Evolutionary conservation across 2,329 filamentous ascomycete species (phyloP).

Genomic region (Beauveria scarabaeidicola): DNA sequence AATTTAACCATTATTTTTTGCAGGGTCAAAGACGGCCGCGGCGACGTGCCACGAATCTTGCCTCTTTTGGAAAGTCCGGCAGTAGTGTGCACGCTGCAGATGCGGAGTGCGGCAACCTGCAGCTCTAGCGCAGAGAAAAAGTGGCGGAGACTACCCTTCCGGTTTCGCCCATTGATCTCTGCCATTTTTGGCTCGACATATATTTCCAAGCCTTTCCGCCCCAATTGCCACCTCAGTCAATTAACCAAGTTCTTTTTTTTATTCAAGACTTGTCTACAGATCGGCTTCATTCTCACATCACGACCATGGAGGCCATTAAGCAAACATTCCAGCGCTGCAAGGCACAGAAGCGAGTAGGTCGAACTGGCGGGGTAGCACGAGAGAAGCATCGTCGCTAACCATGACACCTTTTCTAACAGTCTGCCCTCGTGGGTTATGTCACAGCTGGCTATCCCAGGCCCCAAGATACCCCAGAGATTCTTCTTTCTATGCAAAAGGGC

Average conservation of each 20-base stretch:
- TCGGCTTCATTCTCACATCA: background rate
- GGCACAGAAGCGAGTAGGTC: conserved; percentile 47
- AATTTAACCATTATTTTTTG: background rate
- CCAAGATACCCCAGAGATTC: conserved; percentile 73
- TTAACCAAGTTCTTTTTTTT: background rate
- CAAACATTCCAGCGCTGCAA: conserved; percentile 53
- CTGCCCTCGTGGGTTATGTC: conserved; percentile 90
- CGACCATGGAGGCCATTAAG: conserved; percentile 47
- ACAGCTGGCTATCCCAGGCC: conserved; percentile 84
- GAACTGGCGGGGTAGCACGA: conserved; percentile 1
- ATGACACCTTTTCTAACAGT: conserved; percentile 33
- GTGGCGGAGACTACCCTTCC: conserved; percentile 11
- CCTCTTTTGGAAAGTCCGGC: conserved; percentile 10
- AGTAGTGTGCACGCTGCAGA: background rate
- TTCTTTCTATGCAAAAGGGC: conserved; percentile 85
- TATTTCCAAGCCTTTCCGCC: background rate
- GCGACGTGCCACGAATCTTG: background rate
- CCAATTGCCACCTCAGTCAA: background rate
- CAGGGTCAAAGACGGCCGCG: background rate
- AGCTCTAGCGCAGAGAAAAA: background rate
- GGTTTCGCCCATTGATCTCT: conserved; percentile 3
- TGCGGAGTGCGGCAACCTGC: conserved; percentile 8
- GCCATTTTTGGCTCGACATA: background rate
- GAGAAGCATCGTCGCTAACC: conserved; percentile 14
- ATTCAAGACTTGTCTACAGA: background rate